Conservation (phyloP, 192 early-diverging fungal genomes). For the Coemansia sp. region DNA sequence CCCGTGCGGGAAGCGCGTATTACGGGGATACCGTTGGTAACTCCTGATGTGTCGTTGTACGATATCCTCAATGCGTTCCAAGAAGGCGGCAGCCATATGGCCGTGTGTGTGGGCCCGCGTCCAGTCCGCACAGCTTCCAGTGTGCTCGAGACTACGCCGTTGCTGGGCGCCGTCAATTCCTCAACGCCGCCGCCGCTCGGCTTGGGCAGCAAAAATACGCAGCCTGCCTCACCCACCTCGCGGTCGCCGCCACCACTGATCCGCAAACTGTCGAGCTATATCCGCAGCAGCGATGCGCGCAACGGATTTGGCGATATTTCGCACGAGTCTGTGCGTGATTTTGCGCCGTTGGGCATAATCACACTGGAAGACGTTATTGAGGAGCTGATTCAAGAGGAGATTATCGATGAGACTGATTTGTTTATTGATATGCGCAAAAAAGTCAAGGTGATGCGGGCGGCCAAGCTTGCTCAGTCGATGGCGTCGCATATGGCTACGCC, state of each 20-base stretch:
- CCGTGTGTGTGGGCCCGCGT: slow-evolving; percentile 61
- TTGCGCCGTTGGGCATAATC: slow-evolving; percentile 65
- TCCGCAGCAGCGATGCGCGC: slow-evolving; percentile 17
- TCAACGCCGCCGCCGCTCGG: not conserved
- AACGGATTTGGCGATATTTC: slow-evolving; percentile 33
- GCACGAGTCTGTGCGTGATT: slow-evolving; percentile 30
- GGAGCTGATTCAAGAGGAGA: slow-evolving; percentile 77
- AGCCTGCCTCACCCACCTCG: not conserved
- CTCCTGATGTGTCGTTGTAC: slow-evolving; percentile 53
- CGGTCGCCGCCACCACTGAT: slow-evolving; percentile 26
- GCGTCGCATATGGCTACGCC: not conserved
- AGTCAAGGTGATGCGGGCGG: slow-evolving; percentile 46
- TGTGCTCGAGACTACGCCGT: slow-evolving; percentile 19
- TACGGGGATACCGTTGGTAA: slow-evolving; percentile 50
- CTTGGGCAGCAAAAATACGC: too few species aligned
- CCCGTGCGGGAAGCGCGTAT: slow-evolving; percentile 63
- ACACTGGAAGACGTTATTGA: slow-evolving; percentile 81
- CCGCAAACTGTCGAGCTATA: slow-evolving; percentile 39
- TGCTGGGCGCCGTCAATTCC: slow-evolving; percentile 3
- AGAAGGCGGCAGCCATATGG: slow-evolving; percentile 80
- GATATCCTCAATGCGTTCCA: slow-evolving; percentile 85
- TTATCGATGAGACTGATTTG: slow-evolving; percentile 76
- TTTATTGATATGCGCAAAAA: slow-evolving; percentile 48
- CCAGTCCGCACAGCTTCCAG: slow-evolving; percentile 7
- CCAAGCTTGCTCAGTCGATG: slow-evolving; percentile 35